A percentile compares a stretch with the other conserved stretches of the same genome.
These are phyloP conservation scores for Phytophthora litchii DNA, from an alignment of 352 stramenopile species.

Conservation along the genomic window DNA sequence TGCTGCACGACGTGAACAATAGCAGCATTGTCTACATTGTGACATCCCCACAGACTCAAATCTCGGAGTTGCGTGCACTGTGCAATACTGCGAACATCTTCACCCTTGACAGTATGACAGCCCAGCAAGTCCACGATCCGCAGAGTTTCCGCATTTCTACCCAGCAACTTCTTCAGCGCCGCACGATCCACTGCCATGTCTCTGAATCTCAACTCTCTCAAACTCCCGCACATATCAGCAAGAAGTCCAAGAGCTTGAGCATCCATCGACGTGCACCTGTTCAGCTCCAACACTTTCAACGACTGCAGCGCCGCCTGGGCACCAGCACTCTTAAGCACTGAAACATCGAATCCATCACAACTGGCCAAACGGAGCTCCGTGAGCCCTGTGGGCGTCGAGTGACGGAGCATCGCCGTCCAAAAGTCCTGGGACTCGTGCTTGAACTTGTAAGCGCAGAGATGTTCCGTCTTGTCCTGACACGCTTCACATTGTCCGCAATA, in stretches of 20 bases:
- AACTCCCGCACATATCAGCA: constrained; percentile 46
- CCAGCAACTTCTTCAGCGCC: constrained; percentile 56
- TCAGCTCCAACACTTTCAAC: constrained; percentile 67
- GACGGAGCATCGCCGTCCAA: constrained; percentile 60
- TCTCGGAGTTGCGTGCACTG: constrained; percentile 55
- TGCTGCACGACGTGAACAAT: constrained; percentile 60
- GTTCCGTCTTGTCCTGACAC: constrained; percentile 52
- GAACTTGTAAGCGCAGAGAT: constrained; percentile 58
- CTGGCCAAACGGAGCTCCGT: constrained; percentile 59
- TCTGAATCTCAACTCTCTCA: constrained; percentile 67
- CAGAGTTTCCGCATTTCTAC: constrained; percentile 52
- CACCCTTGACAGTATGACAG: constrained; percentile 71
- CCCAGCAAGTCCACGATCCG: constrained; percentile 74
- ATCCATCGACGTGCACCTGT: constrained; percentile 53
- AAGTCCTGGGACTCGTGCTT: constrained; percentile 46
- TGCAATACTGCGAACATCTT: constrained; percentile 53
- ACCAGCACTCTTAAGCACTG: constrained; percentile 36
- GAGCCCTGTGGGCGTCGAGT: constrained; percentile 42
- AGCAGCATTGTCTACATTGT: constrained; percentile 77
- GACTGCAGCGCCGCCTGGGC: constrained; percentile 36
- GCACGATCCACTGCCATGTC: constrained; percentile 73
- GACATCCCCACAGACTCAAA: constrained; percentile 76
- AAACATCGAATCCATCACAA: constrained; percentile 51
- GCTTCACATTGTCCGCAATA: constrained; percentile 64
- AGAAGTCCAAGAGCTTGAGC: constrained; percentile 48